A percentile compares a stretch with the other conserved stretches of the same genome.
These are phyloP conservation scores for Staphylotrichum tortipilum DNA, from an alignment of 495 filamentous ascomycete genomes.

Conservation along the genomic window DNA sequence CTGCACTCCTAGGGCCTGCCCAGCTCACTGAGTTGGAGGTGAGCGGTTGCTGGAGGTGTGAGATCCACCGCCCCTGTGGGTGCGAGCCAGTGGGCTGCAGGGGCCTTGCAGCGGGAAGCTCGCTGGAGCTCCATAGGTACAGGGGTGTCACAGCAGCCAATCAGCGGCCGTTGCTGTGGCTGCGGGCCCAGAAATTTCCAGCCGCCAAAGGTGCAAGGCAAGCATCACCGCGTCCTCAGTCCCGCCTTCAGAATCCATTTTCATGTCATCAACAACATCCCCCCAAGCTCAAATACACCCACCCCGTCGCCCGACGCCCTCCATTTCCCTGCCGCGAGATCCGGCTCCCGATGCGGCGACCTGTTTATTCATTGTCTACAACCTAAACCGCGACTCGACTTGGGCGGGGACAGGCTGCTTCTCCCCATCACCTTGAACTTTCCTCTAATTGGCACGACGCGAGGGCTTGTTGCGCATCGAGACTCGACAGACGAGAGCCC, in stretches of 20 bases:
- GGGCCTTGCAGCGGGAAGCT: background rate
- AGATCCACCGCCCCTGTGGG: no score
- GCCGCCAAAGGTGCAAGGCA: background rate
- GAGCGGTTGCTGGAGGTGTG: no score
- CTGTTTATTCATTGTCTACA: background rate
- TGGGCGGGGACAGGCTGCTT: conserved; percentile 12
- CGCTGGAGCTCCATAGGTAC: background rate
- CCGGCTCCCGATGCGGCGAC: conserved; percentile 15
- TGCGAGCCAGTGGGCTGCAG: no score
- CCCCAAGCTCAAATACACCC: background rate
- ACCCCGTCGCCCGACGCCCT: no score
- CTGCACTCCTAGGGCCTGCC: no score
- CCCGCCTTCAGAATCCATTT: no score
- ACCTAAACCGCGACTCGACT: conserved; percentile 14
- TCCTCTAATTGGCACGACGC: no score
- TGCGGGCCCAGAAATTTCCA: conserved; percentile 18
- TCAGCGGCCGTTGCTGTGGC: conserved; percentile 8
- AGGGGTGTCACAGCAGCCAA: conserved; percentile 6
- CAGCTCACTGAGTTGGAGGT: no score
- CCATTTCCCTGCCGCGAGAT: background rate
- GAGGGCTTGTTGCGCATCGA: no score
- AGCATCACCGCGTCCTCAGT: no score
- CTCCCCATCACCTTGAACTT: conserved; percentile 4
- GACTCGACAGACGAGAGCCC: no score
- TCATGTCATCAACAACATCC: no score